phyloP scores from a whole-genome alignment of 768 basidiomycete species.

The Pleurotus salmoneostramineus region DNA sequence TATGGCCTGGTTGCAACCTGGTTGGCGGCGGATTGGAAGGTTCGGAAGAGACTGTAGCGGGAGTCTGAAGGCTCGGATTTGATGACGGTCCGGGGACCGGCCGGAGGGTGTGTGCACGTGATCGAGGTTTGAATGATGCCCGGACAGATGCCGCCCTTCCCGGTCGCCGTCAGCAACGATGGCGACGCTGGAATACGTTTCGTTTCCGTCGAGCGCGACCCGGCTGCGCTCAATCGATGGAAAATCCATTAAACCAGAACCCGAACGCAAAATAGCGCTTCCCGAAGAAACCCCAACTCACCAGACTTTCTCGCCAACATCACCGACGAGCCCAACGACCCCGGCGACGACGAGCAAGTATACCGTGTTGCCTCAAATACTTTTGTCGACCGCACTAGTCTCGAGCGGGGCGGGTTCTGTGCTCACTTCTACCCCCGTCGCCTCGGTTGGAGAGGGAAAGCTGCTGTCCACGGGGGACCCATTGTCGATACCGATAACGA shows the following conservation, averaged over 20 bases:
- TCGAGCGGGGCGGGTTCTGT: constrained; percentile 11
- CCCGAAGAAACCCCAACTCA: constrained; percentile 27
- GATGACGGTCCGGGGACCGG: no score
- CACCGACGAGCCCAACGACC: constrained; percentile 8
- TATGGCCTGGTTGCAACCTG: no score
- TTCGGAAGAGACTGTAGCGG: no score
- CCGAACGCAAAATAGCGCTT: constrained; percentile 38
- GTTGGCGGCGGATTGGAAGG: no score
- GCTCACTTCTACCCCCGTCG: constrained; percentile 17
- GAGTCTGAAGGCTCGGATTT: no score
- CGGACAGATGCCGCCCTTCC: no score
- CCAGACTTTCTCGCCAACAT: constrained; percentile 19
- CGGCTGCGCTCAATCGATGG: constrained; percentile 25
- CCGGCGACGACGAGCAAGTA: constrained; percentile 17
- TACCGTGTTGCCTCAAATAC: constrained; percentile 36
- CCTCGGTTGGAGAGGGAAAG: constrained; percentile 19
- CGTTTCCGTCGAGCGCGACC: constrained; percentile 36
- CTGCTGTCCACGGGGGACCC: constrained; percentile 62
- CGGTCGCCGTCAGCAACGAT: constrained; percentile 16
- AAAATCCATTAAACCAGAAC: constrained; percentile 31
- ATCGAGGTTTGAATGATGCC: no score
- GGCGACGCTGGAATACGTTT: constrained; percentile 49
- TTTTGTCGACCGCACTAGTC: constrained; percentile 25
- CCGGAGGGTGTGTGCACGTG: no score
- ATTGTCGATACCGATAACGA: constrained; percentile 73